A percentile compares a stretch with the other conserved stretches of the same genome.
phyloP scores from a whole-genome alignment of 805 yeast genomes.

The Suhomyces faveliae region DNA sequence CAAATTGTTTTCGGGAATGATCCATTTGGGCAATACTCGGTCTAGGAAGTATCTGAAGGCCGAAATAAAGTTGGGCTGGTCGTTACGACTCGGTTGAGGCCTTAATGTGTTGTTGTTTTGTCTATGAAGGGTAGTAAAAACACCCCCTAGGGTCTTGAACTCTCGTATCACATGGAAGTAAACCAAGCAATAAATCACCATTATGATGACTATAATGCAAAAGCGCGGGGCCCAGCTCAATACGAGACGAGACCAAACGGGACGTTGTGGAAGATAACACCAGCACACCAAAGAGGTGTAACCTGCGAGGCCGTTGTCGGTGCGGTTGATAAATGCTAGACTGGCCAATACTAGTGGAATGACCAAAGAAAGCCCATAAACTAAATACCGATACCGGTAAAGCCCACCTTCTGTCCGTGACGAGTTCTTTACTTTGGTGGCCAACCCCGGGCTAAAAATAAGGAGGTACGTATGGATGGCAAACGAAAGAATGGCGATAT shows the following conservation, averaged over 20 bases:
- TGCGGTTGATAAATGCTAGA: slow-evolving; percentile 65
- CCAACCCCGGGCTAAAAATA: slow-evolving; percentile 59
- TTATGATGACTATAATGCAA: slow-evolving; percentile 58
- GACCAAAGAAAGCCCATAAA: slow-evolving; percentile 57
- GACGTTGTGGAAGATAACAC: slow-evolving; percentile 75
- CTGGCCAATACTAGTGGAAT: slow-evolving; percentile 69
- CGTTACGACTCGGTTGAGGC: slow-evolving; percentile 13
- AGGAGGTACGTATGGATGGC: slow-evolving; percentile 79
- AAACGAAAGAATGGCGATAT: slow-evolving; percentile 74
- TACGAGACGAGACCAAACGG: slow-evolving; percentile 70
- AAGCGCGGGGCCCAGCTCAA: slow-evolving; percentile 84
- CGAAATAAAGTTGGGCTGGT: slow-evolving; percentile 33
- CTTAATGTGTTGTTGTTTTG: slow-evolving; percentile 9
- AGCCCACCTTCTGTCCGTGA: slow-evolving; percentile 67
- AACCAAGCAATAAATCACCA: slow-evolving; percentile 64
- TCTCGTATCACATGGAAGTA: slow-evolving; percentile 71
- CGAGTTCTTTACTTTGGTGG: slow-evolving; percentile 41
- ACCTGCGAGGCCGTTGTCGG: slow-evolving; percentile 37
- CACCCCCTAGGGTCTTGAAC: slow-evolving; percentile 53
- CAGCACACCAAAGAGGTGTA: slow-evolving; percentile 66
- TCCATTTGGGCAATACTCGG: slow-evolving; percentile 25
- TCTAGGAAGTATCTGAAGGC: slow-evolving; percentile 32
- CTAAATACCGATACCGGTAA: slow-evolving; percentile 52
- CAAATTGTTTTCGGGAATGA: too few relatives aligned
- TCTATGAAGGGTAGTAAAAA: slow-evolving; percentile 33